Evolutionary conservation across 108 stramenopile genomes (phyloP).

Genomic region (Cyclotella cryptica): DNA sequence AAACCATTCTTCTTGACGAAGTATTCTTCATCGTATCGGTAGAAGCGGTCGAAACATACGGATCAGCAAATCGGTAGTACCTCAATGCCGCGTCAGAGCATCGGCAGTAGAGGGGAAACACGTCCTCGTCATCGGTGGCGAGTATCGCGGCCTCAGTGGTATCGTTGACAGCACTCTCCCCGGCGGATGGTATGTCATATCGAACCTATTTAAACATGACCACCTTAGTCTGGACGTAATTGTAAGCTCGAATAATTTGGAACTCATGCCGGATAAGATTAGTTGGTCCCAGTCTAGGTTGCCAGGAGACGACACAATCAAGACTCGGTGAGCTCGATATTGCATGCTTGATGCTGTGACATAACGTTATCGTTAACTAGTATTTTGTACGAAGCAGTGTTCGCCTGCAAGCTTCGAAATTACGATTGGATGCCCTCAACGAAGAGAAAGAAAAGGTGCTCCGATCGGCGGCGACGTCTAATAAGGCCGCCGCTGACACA

Average conservation of each 20-base stretch:
- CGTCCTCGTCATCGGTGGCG: slow-evolving; percentile 48
- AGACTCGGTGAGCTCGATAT: slow-evolving; percentile 20
- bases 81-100: slow-evolving; percentile 46
- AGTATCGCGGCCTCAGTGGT: slow-evolving; percentile 45
- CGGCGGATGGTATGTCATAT: slow-evolving; percentile 54
- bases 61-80: slow-evolving; percentile 33
- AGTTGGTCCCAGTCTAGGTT: not conserved
- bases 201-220: slow-evolving; percentile 35
- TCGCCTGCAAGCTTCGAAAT: slow-evolving; percentile 24
- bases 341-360: not conserved
- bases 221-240: slow-evolving; percentile 35
- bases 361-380: not conserved
- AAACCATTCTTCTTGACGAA: slow-evolving; percentile 1
- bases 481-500: not conserved
- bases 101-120: slow-evolving; percentile 34
- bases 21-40: slow-evolving; percentile 26
- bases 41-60: slow-evolving; percentile 41
- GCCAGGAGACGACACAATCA: slow-evolving; percentile 8
- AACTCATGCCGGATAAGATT: slow-evolving; percentile 23
- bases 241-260: slow-evolving; percentile 25
- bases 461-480: not conserved
- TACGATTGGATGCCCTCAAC: slow-evolving; percentile 16
- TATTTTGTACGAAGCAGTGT: slow-evolving; percentile 1
- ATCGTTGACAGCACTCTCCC: slow-evolving; percentile 32
- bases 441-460: slow-evolving; percentile 17